A percentile compares a stretch with the other conserved stretches of the same genome.
These are phyloP conservation scores for Penicillium robsamsonii DNA, from an alignment of 495 filamentous ascomycete genomes.

Conservation along the genomic window DNA sequence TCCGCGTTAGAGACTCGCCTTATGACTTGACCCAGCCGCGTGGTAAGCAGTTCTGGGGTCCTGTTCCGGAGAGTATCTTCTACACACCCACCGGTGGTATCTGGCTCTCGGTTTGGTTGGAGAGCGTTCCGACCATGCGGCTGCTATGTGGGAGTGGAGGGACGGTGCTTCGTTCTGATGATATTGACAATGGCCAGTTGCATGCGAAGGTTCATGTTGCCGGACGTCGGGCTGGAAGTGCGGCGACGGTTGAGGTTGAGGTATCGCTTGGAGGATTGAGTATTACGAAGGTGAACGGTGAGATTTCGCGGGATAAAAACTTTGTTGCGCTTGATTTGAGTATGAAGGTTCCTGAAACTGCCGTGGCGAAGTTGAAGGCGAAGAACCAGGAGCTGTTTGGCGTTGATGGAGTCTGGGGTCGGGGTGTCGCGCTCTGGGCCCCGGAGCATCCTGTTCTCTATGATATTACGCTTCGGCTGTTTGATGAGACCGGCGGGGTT, in stretches of 20 bases:
- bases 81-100: slow-evolving; percentile 41
- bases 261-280: slow-evolving; percentile 19
- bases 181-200: slow-evolving; percentile 29
- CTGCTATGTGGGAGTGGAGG: slow-evolving; percentile 30
- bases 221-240: slow-evolving; percentile 14
- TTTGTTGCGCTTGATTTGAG: slow-evolving; percentile 25
- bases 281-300: slow-evolving; percentile 17
- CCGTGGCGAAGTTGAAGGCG: slow-evolving; percentile 3
- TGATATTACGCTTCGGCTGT: slow-evolving; percentile 32
- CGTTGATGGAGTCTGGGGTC: slow-evolving; percentile 25
- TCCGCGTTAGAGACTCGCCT: slow-evolving; percentile 35
- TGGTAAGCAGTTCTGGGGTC: slow-evolving; percentile 42
- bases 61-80: slow-evolving; percentile 41
- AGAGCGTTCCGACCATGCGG: slow-evolving; percentile 34
- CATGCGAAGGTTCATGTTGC: slow-evolving; percentile 26
- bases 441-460: slow-evolving; percentile 41
- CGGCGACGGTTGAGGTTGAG: slow-evolving; percentile 27
- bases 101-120: slow-evolving; percentile 39
- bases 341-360: slow-evolving; percentile 19
- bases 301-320: slow-evolving; percentile 19
- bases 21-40: slow-evolving; percentile 38
- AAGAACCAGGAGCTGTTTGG: slow-evolving; percentile 15
- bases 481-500: slow-evolving; percentile 13
- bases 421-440: slow-evolving; percentile 37
- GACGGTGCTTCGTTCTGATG: slow-evolving; percentile 34